phyloP scores from a whole-genome alignment of 2,329 filamentous ascomycete species.

The Penicillium aurantiogriseum region DNA sequence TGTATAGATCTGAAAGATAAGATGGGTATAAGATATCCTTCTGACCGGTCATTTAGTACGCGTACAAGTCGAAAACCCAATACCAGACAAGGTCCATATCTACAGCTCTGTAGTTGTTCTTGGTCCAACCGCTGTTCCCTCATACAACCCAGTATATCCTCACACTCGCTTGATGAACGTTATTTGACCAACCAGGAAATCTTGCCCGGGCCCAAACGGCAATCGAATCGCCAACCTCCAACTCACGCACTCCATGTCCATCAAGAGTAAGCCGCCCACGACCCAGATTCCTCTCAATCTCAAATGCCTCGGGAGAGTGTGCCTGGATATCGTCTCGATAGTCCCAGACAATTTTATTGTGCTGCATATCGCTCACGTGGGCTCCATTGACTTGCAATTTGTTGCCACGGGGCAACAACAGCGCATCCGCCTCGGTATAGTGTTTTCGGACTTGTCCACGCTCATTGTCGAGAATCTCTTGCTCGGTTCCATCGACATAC shows the following conservation, averaged over 20 bases:
- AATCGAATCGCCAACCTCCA: slow-evolving; percentile 40
- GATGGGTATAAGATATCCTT: background rate
- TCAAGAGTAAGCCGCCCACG: slow-evolving; percentile 37
- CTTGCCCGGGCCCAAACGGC: slow-evolving; percentile 40
- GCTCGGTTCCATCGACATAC: slow-evolving; percentile 16
- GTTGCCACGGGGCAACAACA: slow-evolving; percentile 29
- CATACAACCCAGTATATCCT: slow-evolving; percentile 41
- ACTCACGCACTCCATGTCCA: slow-evolving; percentile 34
- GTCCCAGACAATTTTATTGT: slow-evolving; percentile 37
- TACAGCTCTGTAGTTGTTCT: background rate
- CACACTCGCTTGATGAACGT: slow-evolving; percentile 32
- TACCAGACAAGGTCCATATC: background rate
- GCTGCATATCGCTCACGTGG: slow-evolving; percentile 19
- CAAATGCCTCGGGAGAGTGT: slow-evolving; percentile 34
- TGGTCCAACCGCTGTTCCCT: background rate
- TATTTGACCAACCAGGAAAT: slow-evolving; percentile 39
- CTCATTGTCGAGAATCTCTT: slow-evolving; percentile 18
- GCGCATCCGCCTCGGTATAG: slow-evolving; percentile 25
- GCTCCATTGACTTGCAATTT: slow-evolving; percentile 35
- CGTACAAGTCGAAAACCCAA: background rate
- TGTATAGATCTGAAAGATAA: background rate
- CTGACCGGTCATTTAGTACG: background rate
- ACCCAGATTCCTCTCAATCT: slow-evolving; percentile 32
- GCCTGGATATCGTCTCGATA: slow-evolving; percentile 31
- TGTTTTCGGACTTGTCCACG: slow-evolving; percentile 11